These are phyloP conservation scores for Eruca vesicaria DNA, from an alignment of 441 rosid species.

Conservation along the genomic window DNA sequence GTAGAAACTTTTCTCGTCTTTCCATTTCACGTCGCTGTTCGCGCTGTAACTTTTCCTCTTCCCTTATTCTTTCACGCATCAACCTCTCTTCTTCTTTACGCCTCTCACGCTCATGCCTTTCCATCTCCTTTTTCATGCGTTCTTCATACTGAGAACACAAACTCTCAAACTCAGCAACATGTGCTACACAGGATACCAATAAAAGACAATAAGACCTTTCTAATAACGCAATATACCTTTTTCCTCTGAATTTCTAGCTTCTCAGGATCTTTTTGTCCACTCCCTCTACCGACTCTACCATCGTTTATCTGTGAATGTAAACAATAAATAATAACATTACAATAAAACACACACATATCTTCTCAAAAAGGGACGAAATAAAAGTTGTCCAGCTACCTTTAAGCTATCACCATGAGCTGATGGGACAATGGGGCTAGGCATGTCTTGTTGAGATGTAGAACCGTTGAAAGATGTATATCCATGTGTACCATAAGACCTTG, in stretches of 20 bases:
- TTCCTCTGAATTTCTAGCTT: conserved; percentile 68
- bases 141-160: conserved; percentile 70
- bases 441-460: conserved; percentile 61
- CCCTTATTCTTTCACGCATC: conserved; percentile 93
- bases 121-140: conserved; percentile 82
- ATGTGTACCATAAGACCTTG: conserved; percentile 41
- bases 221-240: conserved; percentile 48
- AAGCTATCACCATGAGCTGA: conserved; percentile 60
- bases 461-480: conserved; percentile 54
- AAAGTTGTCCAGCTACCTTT: conserved; percentile 48
- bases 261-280: conserved; percentile 80
- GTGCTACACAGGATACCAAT: conserved; percentile 3
- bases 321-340: conserved; percentile 7
- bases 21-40: conserved; percentile 94
- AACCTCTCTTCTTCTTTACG: conserved; percentile 94
- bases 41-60: conserved; percentile 82
- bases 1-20: conserved; percentile 87
- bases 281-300: conserved; percentile 65
- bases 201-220: conserved; percentile 1
- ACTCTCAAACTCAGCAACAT: conserved; percentile 20
- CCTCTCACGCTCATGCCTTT: conserved; percentile 92
- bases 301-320: conserved; percentile 58
- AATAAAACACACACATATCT: conserved; percentile 10
- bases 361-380: neutral
- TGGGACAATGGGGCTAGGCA: conserved; percentile 49